Conservation (phyloP, 805 yeast species). For the Cephaloascus albidus region DNA sequence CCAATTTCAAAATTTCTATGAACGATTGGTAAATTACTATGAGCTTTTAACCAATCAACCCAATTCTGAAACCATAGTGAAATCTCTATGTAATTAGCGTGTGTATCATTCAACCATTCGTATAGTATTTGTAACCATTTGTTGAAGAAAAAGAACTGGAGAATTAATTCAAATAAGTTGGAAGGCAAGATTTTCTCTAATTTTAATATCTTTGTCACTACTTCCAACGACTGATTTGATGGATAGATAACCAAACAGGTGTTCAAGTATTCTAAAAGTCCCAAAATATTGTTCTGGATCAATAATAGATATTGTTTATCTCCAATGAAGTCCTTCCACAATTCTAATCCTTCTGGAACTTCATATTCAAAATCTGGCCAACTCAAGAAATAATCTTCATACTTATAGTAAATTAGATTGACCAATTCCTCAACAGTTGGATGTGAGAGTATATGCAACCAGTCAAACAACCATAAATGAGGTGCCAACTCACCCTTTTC, state of each 20-base stretch:
- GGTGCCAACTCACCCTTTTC: constrained; percentile 7
- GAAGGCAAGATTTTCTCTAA: constrained; percentile 13
- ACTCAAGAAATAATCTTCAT: constrained; percentile 4
- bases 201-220: constrained; percentile 7
- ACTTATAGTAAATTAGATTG: constrained; percentile 7
- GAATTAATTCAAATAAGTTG: constrained; percentile 9
- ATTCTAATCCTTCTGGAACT: background rate
- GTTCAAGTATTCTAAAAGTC: constrained; percentile 6
- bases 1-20: background rate
- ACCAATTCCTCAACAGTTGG: constrained; percentile 5
- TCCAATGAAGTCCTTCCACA: constrained; percentile 7
- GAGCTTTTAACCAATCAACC: constrained; percentile 9
- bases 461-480: constrained; percentile 7
- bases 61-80: constrained; percentile 19
- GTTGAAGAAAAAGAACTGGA: constrained; percentile 27
- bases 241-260: constrained; percentile 13
- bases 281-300: constrained; percentile 5
- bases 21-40: background rate
- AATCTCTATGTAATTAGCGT: constrained; percentile 9
- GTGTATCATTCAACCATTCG: constrained; percentile 14
- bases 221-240: constrained; percentile 9
- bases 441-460: constrained; percentile 9
- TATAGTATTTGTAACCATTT: constrained; percentile 19
- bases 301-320: constrained; percentile 4
- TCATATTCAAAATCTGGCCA: background rate